Percentiles rank a stretch among this genome's conserved stretches.
Evolutionary conservation across 352 stramenopile species (phyloP).

Genomic region (Pythium diclinum): DNA sequence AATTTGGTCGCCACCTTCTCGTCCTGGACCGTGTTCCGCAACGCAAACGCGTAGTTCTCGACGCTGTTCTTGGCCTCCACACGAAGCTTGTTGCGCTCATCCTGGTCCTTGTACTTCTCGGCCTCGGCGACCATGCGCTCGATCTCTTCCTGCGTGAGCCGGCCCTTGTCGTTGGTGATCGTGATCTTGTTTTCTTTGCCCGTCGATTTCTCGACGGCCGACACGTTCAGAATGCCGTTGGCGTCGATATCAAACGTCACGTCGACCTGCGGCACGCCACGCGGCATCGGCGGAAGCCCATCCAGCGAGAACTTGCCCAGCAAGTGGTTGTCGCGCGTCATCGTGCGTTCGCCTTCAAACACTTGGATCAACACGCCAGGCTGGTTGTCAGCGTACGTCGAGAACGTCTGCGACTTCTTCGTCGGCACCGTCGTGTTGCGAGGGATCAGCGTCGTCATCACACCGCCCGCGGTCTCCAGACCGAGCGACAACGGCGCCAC

Average conservation of each 20-base stretch:
- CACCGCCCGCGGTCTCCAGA: conserved; percentile 82
- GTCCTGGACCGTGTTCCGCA: conserved; percentile 91
- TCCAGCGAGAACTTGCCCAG: conserved; percentile 88
- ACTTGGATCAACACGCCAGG: conserved; percentile 84
- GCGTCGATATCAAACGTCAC: conserved; percentile 90
- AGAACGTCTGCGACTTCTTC: conserved; percentile 89
- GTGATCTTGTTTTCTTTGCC: conserved; percentile 97
- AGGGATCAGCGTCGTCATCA: conserved; percentile 87
- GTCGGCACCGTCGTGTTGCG: conserved; percentile 86
- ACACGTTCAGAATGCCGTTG: conserved; percentile 93
- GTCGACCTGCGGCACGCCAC: conserved; percentile 86
- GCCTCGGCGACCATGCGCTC: conserved; percentile 97
- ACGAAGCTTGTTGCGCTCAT: conserved; percentile 93
- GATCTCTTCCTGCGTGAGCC: conserved; percentile 97
- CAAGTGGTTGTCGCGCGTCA: conserved; percentile 92
- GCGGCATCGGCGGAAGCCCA: conserved; percentile 85
- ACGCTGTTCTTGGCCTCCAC: conserved; percentile 96
- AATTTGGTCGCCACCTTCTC: conserved; percentile 91
- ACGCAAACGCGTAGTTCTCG: conserved; percentile 94
- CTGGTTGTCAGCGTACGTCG: conserved; percentile 88
- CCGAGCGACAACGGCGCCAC: conserved; percentile 84
- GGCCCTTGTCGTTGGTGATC: conserved; percentile 98
- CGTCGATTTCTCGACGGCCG: conserved; percentile 91
- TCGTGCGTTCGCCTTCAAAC: conserved; percentile 91
- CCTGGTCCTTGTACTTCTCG: conserved; percentile 97